A percentile compares a stretch with the other conserved stretches of the same genome.
Conservation (phyloP, 2,329 filamentous ascomycete genomes). For the Talaromyces sp. region DNA sequence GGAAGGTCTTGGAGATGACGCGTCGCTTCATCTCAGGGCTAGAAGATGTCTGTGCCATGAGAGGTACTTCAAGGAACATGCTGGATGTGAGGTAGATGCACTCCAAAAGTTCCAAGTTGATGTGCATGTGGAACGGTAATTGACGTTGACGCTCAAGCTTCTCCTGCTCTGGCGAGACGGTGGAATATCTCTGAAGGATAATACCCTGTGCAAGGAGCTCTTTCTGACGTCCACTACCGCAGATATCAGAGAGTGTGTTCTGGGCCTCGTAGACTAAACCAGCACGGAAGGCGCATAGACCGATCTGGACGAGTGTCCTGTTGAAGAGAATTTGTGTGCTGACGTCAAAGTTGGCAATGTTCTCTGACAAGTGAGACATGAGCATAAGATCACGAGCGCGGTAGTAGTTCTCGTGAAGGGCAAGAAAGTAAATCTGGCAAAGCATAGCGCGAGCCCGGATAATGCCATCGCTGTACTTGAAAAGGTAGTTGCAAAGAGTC, state of each 20-base stretch:
- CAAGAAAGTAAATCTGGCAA: constrained; percentile 97
- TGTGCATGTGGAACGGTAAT: constrained; percentile 99
- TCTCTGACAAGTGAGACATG: constrained; percentile 98
- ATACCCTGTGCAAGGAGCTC: constrained; percentile 96
- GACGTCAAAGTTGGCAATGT: constrained; percentile 93
- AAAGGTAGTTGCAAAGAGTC: constrained; percentile 90
- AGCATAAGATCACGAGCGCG: constrained; percentile 98
- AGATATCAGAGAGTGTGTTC: constrained; percentile 96
- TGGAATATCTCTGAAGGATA: constrained; percentile 94
- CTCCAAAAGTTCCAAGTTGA: constrained; percentile 96
- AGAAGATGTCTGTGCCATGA: constrained; percentile 93
- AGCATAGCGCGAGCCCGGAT: constrained; percentile 95
- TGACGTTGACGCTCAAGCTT: constrained; percentile 95
- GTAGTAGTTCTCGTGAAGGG: constrained; percentile 97
- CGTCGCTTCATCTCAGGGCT: constrained; percentile 96
- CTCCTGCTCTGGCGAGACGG: constrained; percentile 96
- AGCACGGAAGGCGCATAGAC: constrained; percentile 95
- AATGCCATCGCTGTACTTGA: constrained; percentile 90
- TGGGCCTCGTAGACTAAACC: constrained; percentile 97
- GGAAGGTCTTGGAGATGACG: constrained; percentile 98
- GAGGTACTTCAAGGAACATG: constrained; percentile 97
- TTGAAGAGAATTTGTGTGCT: constrained; percentile 98
- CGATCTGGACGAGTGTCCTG: constrained; percentile 93
- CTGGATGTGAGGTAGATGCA: constrained; percentile 98
- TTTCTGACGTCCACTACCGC: constrained; percentile 95